Base-by-base conservation (phyloP, 2,329 filamentous ascomycete genomes). In the Phialophora macrospora region DNA sequence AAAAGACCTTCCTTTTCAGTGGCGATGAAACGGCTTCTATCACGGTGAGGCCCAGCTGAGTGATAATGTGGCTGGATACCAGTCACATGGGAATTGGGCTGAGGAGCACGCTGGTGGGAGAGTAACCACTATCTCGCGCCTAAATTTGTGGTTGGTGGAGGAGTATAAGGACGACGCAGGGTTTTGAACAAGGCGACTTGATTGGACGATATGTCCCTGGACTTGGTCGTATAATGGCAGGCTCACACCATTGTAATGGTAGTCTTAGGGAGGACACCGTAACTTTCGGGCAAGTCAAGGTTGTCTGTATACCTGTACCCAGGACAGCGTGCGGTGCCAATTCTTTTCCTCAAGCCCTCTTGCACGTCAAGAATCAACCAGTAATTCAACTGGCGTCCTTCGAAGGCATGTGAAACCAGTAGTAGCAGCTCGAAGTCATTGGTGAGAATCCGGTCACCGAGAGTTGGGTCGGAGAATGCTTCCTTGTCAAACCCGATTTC, bases 361-460 rank as follows among this genome's bases (percentile, higher is more conserved):
- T 60, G 41, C 20, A 24, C 22, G 11, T 51, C 57, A 20, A 51
- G 17, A 8, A 51, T 60, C 2, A 60, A 30, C 56, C 44, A 60
- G 49, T 60, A 60, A 28, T 60, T 51, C 28, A 51, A 17, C 38
- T 59, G 56, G 3, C 56, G 56, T 26, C 38, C 17, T 49, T 59
- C 38, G 17, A 48, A 49, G n/a, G 38, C 55, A 30, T 58, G 55
- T 17, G 55, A 58, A 58, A 49, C 41, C 6, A 59, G 26, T 24
- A 59, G 22, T 20, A 49, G 22, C 22, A 59, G n/a, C 12, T 59
- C 41, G 6, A 59, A 59, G 28, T 59, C 55, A 2, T 58, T 41
- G 17, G 12, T 7, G 22, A 58, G 55, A 20, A 58, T 58, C 22
- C 55, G 55, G 22, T 20, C 55, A n/a, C 14, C 11, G 28, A 58